Evolutionary conservation across 371 early-diverging fungal genomes (phyloP).

Genomic region (Thermomucor indicae-seudaticae): DNA sequence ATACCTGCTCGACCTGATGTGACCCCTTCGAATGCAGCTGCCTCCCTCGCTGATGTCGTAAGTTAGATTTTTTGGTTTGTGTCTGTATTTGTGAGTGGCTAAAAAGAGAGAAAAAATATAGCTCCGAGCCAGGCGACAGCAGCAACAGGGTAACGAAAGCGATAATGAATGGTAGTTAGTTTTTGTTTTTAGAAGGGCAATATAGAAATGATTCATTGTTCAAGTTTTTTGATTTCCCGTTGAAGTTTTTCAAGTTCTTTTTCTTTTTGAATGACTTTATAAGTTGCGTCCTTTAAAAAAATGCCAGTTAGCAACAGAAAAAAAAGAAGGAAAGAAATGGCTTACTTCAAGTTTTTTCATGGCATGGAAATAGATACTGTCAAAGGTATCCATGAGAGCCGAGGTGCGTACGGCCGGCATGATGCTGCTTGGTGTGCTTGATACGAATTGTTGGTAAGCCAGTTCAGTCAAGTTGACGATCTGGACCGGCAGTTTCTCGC

Average conservation of each 20-base stretch:
- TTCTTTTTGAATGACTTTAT: conserved; percentile 7
- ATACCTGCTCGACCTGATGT: background rate
- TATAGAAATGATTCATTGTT: background rate
- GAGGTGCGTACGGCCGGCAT: too few species aligned
- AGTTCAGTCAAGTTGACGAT: conserved; percentile 15
- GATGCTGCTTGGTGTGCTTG: conserved; percentile 9
- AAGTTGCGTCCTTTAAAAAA: conserved; percentile 4
- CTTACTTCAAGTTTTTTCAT: conserved; percentile 11
- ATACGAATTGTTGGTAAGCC: conserved; percentile 14
- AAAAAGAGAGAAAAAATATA: background rate
- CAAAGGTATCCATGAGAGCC: too few species aligned
- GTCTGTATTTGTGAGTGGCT: too few species aligned
- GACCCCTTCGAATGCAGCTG: background rate
- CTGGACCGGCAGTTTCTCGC: conserved; percentile 4
- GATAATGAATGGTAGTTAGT: conserved; percentile 11
- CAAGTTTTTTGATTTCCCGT: background rate
- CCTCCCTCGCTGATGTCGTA: conserved; percentile 43
- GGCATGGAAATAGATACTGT: conserved; percentile 10
- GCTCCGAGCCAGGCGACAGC: conserved; percentile 17
- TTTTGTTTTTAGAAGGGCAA: background rate
- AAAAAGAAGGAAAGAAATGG: background rate
- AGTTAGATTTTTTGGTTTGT: conserved; percentile 12
- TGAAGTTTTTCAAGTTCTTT: conserved; percentile 1
- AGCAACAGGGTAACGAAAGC: conserved; percentile 6
- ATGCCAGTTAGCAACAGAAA: background rate